Percentiles rank a stretch among this genome's conserved stretches.
Conservation (phyloP, 257 asterid species). For the Solanum phureja region DNA sequence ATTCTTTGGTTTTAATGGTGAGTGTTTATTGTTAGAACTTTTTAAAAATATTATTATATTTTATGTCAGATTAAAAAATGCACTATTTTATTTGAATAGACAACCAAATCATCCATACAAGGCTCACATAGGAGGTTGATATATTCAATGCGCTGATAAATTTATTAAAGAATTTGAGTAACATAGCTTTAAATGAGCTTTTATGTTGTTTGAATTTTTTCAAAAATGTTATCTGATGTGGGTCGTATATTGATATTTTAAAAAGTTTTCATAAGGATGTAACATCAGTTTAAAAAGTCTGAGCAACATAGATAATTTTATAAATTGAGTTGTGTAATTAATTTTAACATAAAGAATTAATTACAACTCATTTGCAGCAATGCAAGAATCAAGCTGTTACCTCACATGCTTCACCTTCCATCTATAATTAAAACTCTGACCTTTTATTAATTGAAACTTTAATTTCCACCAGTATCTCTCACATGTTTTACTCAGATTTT, state of each 20-base stretch:
- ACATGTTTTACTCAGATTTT: neutral
- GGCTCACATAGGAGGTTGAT: too few species aligned
- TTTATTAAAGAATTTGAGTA: neutral
- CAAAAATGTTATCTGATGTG: neutral
- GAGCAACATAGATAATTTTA: neutral
- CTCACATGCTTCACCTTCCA: slow-evolving; percentile 4
- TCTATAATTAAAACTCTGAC: neutral
- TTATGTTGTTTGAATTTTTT: neutral
- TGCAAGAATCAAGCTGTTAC: slow-evolving; percentile 11
- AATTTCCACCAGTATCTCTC: neutral
- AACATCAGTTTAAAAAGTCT: neutral
- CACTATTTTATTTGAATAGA: neutral
- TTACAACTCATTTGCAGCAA: neutral
- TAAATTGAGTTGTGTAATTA: neutral
- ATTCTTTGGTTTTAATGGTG: slow-evolving; percentile 95
- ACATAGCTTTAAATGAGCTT: neutral
- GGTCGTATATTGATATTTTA: neutral
- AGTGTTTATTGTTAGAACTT: neutral
- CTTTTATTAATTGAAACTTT: neutral
- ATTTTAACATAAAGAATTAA: neutral
- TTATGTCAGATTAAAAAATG: neutral
- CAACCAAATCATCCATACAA: too few species aligned
- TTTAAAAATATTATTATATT: neutral
- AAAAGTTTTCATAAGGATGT: neutral
- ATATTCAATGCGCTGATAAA: rapidly evolving